Base-by-base conservation (phyloP, 768 basidiomycete genomes). In the Pluteus cervinus region DNA sequence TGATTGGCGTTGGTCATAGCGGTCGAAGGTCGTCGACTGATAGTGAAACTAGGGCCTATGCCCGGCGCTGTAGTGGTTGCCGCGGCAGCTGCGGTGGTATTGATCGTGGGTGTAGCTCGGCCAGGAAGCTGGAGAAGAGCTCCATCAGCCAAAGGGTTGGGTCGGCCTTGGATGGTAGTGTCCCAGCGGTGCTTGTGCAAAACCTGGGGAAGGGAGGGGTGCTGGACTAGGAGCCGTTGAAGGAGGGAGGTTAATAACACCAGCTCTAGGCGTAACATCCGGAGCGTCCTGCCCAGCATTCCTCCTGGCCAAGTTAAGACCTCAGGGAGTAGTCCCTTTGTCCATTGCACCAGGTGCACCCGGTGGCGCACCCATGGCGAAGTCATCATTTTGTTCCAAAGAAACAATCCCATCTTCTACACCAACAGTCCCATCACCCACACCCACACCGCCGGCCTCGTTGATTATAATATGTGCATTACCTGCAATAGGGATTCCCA, bases 281-380 rank as follows among this genome's bases (percentile, higher is more conserved):
- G 75, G 73, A 15, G 69, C n/a, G n/a, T n/a, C n/a, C n/a, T n/a
- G n/a, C n/a, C n/a, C n/a, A n/a, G n/a, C n/a, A n/a, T n/a, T n/a
- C n/a, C n/a, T n/a, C n/a, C n/a, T n/a, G n/a, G n/a, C n/a, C n/a
- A n/a, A n/a, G n/a, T n/a, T 47, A 29, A 56, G 40, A 14, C 41
- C 42, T 16, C 58, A 50, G 1, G 55, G 53, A 3, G 53, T 59
- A 5, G 49, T 41, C 30, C 48, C n/a, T 21, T 55, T 60, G 12
- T 52, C 56, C 33, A 85, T n/a, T 0, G 87, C 88, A 35, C 88
- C 88, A 1, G 88, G 88, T 0, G 89, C 87, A 25, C 87, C 87
- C 7, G 89, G 89, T 2, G 88, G 88, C 0, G 88, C 88, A 33
- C 88, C 88, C 81, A 89, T 86, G 4, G 82, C 85, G 46, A 90